Evolutionary conservation across 2,329 filamentous ascomycete species (phyloP).

Genomic region (Penicillium sp.): DNA sequence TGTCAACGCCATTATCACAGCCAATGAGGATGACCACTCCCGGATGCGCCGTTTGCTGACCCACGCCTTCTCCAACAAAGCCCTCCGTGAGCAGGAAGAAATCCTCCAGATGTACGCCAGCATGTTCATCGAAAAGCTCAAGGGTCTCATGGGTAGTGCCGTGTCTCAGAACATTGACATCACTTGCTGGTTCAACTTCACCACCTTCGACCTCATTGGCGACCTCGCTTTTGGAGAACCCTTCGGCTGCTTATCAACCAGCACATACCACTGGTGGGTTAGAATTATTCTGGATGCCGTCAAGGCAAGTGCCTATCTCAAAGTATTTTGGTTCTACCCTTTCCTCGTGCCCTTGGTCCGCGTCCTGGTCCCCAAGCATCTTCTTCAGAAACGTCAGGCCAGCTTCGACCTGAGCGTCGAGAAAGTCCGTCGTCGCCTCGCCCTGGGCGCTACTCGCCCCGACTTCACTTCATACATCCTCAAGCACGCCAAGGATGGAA

Average conservation of each 20-base stretch:
- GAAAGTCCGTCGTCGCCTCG: constrained; percentile 22
- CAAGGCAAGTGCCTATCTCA: constrained; percentile 25
- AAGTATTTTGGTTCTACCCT: constrained; percentile 23
- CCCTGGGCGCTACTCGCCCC: constrained; percentile 15
- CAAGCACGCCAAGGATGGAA: constrained; percentile 19
- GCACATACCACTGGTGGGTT: constrained; percentile 33
- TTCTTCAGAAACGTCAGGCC: constrained; percentile 16
- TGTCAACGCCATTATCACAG: constrained; percentile 28
- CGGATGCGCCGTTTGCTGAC: constrained; percentile 36
- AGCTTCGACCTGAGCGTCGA: constrained; percentile 24
- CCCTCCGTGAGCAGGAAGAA: constrained; percentile 35
- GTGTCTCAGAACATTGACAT: constrained; percentile 17
- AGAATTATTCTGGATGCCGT: constrained; percentile 28
- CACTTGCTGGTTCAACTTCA: constrained; percentile 27
- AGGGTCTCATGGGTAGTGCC: not conserved
- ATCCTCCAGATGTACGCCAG: constrained; percentile 35
- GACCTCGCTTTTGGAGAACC: constrained; percentile 37
- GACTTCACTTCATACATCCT: constrained; percentile 30
- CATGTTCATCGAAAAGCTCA: constrained; percentile 26
- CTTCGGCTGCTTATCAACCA: constrained; percentile 32
- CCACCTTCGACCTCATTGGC: constrained; percentile 39
- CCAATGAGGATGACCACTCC: constrained; percentile 28
- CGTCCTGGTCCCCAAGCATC: constrained; percentile 19
- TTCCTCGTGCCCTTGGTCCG: constrained; percentile 15
- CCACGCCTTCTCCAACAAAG: constrained; percentile 39